phyloP scores from a whole-genome alignment of 202 grass and related monocot genomes.

The Setaria viridis region DNA sequence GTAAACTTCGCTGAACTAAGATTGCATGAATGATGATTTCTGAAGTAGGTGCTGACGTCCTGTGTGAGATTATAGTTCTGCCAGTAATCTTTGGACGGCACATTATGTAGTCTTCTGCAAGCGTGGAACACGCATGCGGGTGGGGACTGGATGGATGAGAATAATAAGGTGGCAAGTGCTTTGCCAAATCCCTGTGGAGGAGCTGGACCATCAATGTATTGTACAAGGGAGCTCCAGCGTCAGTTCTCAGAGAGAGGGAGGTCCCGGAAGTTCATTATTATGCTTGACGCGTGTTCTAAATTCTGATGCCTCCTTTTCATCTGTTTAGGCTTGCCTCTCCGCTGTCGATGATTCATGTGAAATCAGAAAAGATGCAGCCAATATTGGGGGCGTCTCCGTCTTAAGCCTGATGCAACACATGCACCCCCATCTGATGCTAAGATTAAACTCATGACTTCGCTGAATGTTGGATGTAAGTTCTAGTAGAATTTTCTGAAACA shows the following conservation, averaged over 20 bases:
- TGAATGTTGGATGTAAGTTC: not conserved
- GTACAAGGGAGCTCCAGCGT: not conserved
- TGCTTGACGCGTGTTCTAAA: not conserved
- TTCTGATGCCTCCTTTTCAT: slow-evolving; percentile 5
- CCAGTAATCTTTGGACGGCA: not conserved
- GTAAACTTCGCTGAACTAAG: not conserved
- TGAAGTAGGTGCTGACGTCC: not conserved
- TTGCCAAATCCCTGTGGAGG: slow-evolving; percentile 15
- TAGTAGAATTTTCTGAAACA: not conserved
- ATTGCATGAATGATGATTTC: not conserved
- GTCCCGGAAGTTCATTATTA: not conserved
- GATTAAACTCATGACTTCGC: not conserved
- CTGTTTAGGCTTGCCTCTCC: not conserved
- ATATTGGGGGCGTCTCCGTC: no score
- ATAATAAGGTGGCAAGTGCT: slow-evolving; percentile 3
- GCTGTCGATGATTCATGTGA: not conserved
- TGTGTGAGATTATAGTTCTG: not conserved
- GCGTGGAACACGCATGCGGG: not conserved
- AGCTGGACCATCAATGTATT: slow-evolving; percentile 27
- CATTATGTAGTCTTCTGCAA: not conserved
- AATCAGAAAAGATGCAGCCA: not conserved
- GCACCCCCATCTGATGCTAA: not conserved
- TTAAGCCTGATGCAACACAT: not conserved
- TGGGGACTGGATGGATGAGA: not conserved
- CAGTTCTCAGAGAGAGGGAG: not conserved